Evolutionary conservation across 768 basidiomycete genomes (phyloP).

Genomic region (Lactarius sp.): DNA sequence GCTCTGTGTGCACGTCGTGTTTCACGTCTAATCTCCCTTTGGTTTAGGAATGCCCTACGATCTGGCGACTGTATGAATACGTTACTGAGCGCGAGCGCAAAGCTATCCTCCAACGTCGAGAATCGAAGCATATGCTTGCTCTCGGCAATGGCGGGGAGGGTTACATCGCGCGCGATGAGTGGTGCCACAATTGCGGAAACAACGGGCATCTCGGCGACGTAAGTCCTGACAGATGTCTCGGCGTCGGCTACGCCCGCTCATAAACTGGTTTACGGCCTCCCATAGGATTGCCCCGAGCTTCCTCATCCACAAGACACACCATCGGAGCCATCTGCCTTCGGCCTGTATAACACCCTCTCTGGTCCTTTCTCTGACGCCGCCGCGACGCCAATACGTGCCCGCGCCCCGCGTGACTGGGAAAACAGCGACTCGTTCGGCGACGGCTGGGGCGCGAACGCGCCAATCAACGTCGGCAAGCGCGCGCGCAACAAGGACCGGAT

Average conservation of each 20-base stretch:
- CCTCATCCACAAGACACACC: conserved; percentile 40
- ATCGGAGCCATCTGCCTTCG: conserved; percentile 61
- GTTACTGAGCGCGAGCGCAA: conserved; percentile 49
- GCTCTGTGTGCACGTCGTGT: background rate
- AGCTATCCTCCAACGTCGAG: conserved; percentile 42
- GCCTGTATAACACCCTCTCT: conserved; percentile 50
- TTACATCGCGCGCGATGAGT: conserved; percentile 66
- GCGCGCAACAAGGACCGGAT: conserved; percentile 57
- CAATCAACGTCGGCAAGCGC: conserved; percentile 60
- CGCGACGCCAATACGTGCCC: conserved; percentile 26
- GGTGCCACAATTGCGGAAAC: conserved; percentile 79
- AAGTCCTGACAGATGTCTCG: conserved; percentile 30
- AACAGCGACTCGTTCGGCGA: conserved; percentile 37
- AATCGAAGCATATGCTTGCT: conserved; percentile 43
- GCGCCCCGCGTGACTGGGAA: conserved; percentile 43
- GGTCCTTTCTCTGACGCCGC: conserved; percentile 54
- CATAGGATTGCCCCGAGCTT: conserved; percentile 56
- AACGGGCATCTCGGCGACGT: conserved; percentile 78
- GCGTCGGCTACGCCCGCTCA: background rate
- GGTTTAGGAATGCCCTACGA: conserved; percentile 71
- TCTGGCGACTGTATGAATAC: conserved; percentile 80
- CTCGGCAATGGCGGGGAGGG: conserved; percentile 75
- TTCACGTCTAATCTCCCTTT: background rate
- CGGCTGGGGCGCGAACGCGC: conserved; percentile 44
- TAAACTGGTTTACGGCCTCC: background rate